Conservation (phyloP, 768 basidiomycete genomes). For the Mycena rosella region DNA sequence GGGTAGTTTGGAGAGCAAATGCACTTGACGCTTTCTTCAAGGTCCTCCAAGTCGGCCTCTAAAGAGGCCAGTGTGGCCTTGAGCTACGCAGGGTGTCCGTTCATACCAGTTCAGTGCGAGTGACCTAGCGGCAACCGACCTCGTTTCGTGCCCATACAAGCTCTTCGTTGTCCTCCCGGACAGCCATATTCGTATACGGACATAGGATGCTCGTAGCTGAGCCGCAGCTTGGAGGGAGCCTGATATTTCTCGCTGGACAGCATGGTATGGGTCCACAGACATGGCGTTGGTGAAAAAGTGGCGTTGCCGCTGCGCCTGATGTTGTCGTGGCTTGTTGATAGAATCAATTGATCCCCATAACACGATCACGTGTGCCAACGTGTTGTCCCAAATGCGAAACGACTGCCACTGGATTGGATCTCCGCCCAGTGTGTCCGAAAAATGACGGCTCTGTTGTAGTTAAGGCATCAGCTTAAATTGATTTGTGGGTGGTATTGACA, state of each 20-base stretch:
- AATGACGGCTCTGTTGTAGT: too few species aligned
- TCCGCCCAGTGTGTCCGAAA: too few species aligned
- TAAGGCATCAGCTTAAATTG: too few species aligned
- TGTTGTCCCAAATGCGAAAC: too few species aligned
- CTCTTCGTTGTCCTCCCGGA: conserved; percentile 79
- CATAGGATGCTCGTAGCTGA: conserved; percentile 80
- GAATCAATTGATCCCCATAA: neutral
- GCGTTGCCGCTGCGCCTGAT: neutral
- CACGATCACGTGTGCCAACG: conserved; percentile 17
- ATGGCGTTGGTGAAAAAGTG: conserved; percentile 53
- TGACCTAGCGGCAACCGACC: conserved; percentile 52
- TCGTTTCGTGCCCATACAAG: conserved; percentile 84
- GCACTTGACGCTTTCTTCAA: conserved; percentile 95
- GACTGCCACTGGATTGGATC: too few species aligned
- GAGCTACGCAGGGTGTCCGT: conserved; percentile 59
- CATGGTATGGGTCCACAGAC: conserved; percentile 90
- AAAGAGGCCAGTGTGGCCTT: conserved; percentile 81
- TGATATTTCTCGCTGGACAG: conserved; percentile 87
- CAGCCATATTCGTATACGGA: conserved; percentile 81
- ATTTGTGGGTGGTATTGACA: too few species aligned
- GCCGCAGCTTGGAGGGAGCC: conserved; percentile 76
- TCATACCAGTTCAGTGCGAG: neutral
- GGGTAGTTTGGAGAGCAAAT: conserved; percentile 35
- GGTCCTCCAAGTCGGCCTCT: conserved; percentile 90
- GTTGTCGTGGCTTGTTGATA: conserved; percentile 6